Evolutionary conservation across 1,284 basidiomycete species (phyloP), one percentile per base, ranked within the genome.

Genomic region (Erythrobasidium hasegawianum): DNA sequence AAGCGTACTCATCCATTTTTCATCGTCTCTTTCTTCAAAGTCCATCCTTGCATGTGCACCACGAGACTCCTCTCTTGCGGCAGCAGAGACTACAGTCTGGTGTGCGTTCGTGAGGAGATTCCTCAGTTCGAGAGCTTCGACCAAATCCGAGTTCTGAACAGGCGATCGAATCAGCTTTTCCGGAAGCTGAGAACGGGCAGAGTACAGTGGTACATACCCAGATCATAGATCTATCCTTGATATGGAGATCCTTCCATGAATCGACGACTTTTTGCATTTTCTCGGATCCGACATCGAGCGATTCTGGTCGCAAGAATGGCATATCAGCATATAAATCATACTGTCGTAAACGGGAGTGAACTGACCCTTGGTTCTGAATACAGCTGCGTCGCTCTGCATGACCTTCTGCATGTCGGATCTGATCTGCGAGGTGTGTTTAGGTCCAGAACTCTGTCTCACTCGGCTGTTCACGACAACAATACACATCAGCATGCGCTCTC

Each of bases 11-110:
- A 94, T 94, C 92, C 92, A 96, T 43, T 85, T 83, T 55, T 86
- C 83, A 73, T 97, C 92, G 73, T 94, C 89, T 68, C 81, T 78
- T 41, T 83, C 82, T 1, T 91, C 87, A 82, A 79, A 97, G 79
- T 99, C 96, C 79, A 97, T 93, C 72, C 95, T 89, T 52, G 96
- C 95, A 77, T 98, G 96, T 39, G 95, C 95, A 76, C 95, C 95
- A 77, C 95, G 89, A 43, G 90, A 94, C 78, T 98, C 96, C 81
- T 96, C 90, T 73, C 96, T 88, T 61, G 92, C 93, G 68, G 93
- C 91, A 59, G 96, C 96, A 60, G 90, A 87, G 10, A 87, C 88
- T 77, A 98, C 93, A 52, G 96, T 98, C 80, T 98, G 95, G 60
- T 94, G 84, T 61, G 96, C 95, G 75, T 88, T 90, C 76, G 95